Percentiles rank a stretch among this genome's conserved stretches.
phyloP scores from a whole-genome alignment of 305 asterid genomes.

The Fraxinus ornus region DNA sequence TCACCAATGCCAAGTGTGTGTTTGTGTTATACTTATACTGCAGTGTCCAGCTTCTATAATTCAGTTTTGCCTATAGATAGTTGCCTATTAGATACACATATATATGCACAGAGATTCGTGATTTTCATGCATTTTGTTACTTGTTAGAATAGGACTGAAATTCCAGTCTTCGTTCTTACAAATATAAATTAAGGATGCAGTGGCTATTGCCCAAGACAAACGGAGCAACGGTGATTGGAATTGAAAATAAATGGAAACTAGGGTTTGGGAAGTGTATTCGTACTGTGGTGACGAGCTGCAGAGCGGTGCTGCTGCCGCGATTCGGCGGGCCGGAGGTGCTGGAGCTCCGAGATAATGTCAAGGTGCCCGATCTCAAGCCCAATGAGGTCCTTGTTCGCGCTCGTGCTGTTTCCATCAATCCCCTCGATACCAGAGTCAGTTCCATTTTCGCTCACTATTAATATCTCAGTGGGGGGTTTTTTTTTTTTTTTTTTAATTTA shows the following conservation, averaged over 20 bases:
- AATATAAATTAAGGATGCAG: slow-evolving; percentile 16
- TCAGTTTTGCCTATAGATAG: not conserved
- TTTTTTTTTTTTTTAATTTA: not conserved
- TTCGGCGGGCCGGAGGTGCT: slow-evolving; percentile 53
- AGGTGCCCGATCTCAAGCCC: slow-evolving; percentile 45
- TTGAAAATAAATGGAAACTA: slow-evolving; percentile 15
- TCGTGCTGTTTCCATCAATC: slow-evolving; percentile 54
- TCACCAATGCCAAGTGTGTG: not conserved
- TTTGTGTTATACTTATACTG: not conserved
- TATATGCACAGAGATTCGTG: not conserved
- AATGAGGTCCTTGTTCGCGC: slow-evolving; percentile 51
- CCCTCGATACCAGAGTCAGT: slow-evolving; percentile 51
- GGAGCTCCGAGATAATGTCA: slow-evolving; percentile 41
- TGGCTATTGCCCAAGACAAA: slow-evolving; percentile 8
- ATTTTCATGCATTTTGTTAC: not conserved
- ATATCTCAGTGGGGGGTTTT: not conserved
- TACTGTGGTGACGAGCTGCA: slow-evolving; percentile 36
- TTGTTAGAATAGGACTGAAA: not conserved
- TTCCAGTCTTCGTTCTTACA: not conserved
- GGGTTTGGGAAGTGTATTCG: slow-evolving; percentile 30
- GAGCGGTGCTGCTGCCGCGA: slow-evolving; percentile 47
- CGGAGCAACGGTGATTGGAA: slow-evolving; percentile 5
- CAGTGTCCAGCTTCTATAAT: not conserved
- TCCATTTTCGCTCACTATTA: not conserved
- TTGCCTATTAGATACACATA: not conserved